Evolutionary conservation across 2,329 filamentous ascomycete genomes (phyloP).

Genomic region (Pseudogymnoascus sp.): DNA sequence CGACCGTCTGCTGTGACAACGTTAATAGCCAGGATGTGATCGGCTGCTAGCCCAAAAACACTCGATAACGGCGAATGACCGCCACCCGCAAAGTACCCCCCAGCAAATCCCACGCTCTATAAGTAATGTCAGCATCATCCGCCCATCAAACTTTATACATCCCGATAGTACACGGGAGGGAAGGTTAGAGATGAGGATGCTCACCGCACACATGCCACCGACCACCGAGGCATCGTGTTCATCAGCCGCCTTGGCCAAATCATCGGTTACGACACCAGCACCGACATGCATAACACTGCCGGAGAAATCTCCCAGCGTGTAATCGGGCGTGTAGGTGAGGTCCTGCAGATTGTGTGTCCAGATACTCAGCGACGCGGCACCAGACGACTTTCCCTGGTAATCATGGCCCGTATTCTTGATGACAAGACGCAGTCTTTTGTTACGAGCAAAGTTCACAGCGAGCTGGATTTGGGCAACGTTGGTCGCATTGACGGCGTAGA

Average conservation of each 20-base stretch:
- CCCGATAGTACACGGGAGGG: too few species aligned
- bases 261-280: slow-evolving; percentile 20
- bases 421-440: slow-evolving; percentile 33
- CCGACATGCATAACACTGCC: slow-evolving; percentile 13
- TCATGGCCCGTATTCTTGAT: slow-evolving; percentile 22
- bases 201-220: slow-evolving; percentile 15
- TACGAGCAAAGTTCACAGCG: slow-evolving; percentile 33
- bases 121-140: slow-evolving; percentile 15
- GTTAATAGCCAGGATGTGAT: slow-evolving; percentile 40
- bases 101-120: slow-evolving; percentile 21
- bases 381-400: slow-evolving; percentile 20
- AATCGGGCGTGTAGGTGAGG: slow-evolving; percentile 8
- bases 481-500: slow-evolving; percentile 27
- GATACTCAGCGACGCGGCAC: slow-evolving; percentile 14
- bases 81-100: slow-evolving; percentile 31
- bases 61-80: slow-evolving; percentile 46
- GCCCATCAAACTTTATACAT: too few species aligned
- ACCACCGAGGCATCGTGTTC: slow-evolving; percentile 22
- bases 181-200: slow-evolving; percentile 10
- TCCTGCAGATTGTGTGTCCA: slow-evolving; percentile 15
- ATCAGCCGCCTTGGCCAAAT: slow-evolving; percentile 21
- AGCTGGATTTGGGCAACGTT: slow-evolving; percentile 35
- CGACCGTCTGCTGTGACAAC: slow-evolving; percentile 39
- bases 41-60: slow-evolving; percentile 41
- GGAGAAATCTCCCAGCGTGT: slow-evolving; percentile 14